phyloP scores from a whole-genome alignment of 768 basidiomycete species.

The Chalciporus pseudorubinellus region DNA sequence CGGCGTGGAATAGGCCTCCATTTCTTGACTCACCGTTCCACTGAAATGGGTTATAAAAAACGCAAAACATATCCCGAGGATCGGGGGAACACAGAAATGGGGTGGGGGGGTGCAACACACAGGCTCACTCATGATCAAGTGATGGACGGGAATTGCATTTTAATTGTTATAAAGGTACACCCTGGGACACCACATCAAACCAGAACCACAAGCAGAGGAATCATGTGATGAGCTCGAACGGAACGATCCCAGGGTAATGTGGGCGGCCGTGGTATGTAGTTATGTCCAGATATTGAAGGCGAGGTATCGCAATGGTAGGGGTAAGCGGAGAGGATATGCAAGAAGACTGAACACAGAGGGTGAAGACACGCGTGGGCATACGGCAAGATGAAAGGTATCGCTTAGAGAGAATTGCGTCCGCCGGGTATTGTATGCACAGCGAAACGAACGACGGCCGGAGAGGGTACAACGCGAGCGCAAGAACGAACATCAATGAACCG shows the following conservation, averaged over 20 bases:
- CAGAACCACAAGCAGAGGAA: constrained; percentile 8
- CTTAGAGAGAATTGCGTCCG: constrained; percentile 6
- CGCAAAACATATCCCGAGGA: too few species aligned
- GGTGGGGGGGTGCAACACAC: too few species aligned
- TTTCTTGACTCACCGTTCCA: too few species aligned
- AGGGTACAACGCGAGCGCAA: constrained; percentile 14
- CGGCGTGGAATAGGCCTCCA: too few species aligned
- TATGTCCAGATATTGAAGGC: not conserved
- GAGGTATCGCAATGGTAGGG: not conserved
- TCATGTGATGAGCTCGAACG: constrained; percentile 8
- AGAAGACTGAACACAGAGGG: constrained; percentile 12
- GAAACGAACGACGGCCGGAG: constrained; percentile 12
- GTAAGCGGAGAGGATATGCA: constrained; percentile 21
- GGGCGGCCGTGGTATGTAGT: not conserved
- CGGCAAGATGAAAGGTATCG: constrained; percentile 18
- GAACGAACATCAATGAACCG: constrained; percentile 16
- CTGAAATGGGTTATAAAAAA: too few species aligned
- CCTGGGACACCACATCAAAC: constrained; percentile 24
- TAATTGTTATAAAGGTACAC: constrained; percentile 24
- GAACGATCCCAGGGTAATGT: constrained; percentile 10
- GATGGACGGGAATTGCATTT: too few species aligned
- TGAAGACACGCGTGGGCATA: constrained; percentile 9
- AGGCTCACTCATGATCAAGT: too few species aligned
- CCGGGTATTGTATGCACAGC: constrained; percentile 11
- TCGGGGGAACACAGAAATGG: too few species aligned